Evolutionary conservation across 2,329 filamentous ascomycete species (phyloP).

Genomic region (Fusarium sp.): DNA sequence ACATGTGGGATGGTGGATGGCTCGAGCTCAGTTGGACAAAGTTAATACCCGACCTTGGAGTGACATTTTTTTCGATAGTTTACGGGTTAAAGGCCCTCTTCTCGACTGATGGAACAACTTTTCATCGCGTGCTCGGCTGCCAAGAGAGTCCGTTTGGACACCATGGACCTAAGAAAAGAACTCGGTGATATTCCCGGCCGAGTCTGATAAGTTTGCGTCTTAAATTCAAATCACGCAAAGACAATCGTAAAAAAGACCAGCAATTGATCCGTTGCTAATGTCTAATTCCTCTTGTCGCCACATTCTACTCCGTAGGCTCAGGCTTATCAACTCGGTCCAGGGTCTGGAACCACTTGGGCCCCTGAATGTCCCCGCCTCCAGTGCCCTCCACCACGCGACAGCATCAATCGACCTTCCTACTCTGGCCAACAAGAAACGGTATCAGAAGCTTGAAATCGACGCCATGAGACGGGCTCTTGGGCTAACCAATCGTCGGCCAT

Average conservation of each 20-base stretch:
- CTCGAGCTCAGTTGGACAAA: slow-evolving; percentile 3
- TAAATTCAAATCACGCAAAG: neutral
- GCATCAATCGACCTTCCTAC: slow-evolving; percentile 23
- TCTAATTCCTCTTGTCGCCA: neutral
- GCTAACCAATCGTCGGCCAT: slow-evolving; percentile 1
- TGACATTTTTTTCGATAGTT: slow-evolving; percentile 1
- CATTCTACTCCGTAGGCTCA: neutral
- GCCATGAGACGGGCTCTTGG: neutral
- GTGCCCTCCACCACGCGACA: slow-evolving; percentile 20
- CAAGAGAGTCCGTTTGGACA: neutral
- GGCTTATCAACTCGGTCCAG: neutral
- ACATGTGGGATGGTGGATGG: neutral
- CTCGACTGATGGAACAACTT: neutral
- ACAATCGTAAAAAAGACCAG: neutral
- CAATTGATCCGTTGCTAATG: neutral
- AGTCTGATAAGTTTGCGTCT: neutral
- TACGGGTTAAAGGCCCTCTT: neutral
- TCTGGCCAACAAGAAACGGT: slow-evolving; percentile 2
- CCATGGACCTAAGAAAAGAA: neutral
- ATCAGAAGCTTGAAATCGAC: neutral
- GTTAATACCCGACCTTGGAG: slow-evolving; percentile 13
- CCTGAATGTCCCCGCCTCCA: neutral
- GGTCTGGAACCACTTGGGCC: slow-evolving; percentile 17
- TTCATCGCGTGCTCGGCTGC: neutral
- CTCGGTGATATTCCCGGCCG: neutral